phyloP scores from a whole-genome alignment of 257 asterid species.

The Penstemon eatonii region DNA sequence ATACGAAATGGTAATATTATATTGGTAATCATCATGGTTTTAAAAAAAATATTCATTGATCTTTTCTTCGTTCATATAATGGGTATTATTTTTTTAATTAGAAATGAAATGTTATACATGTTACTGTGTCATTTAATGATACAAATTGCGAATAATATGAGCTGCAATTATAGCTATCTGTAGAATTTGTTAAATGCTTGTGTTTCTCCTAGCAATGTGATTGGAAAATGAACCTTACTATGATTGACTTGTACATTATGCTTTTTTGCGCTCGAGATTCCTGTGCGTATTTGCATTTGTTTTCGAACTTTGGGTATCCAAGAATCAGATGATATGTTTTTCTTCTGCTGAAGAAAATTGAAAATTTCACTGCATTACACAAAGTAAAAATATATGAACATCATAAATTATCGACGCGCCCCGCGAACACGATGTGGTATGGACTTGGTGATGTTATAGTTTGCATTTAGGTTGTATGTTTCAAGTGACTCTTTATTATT shows the following conservation, averaged over 20 bases:
- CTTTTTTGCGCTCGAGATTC: constrained; percentile 11
- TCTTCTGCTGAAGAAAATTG: background rate
- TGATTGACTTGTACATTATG: background rate
- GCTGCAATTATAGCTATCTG: background rate
- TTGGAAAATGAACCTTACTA: background rate
- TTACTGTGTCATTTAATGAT: background rate
- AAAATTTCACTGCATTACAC: background rate
- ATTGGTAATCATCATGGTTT: background rate
- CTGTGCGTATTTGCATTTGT: background rate
- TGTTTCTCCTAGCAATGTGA: background rate
- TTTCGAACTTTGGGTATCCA: constrained; percentile 5
- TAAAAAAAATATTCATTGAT: background rate
- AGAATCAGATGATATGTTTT: constrained; percentile 2
- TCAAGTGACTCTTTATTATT: background rate
- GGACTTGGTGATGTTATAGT: constrained; percentile 8
- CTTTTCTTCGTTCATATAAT: constrained; percentile 19
- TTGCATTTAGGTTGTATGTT: constrained; percentile 11
- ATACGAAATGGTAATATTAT: constrained; percentile 15
- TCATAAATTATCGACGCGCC: background rate
- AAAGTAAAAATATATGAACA: background rate
- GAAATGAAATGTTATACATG: background rate
- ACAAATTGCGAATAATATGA: background rate
- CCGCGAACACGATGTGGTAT: background rate
- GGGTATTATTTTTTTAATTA: background rate
- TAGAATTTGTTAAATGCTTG: constrained; percentile 8